These are phyloP conservation scores for Annulohypoxylon moriforme DNA, from an alignment of 495 filamentous ascomycete species.

Conservation along the genomic window DNA sequence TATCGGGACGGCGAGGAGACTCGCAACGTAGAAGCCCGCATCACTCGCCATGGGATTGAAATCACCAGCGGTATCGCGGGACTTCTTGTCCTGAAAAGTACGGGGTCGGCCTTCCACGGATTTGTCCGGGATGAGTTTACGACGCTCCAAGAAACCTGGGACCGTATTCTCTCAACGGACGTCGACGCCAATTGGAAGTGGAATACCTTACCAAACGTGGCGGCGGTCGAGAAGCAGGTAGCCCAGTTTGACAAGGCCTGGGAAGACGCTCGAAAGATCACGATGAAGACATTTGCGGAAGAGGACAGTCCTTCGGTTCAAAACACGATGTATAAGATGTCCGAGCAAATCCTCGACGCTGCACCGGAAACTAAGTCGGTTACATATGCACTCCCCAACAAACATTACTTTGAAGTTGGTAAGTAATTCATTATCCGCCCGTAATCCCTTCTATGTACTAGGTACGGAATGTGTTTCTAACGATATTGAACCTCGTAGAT, in stretches of 20 bases:
- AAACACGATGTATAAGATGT: constrained; percentile 99
- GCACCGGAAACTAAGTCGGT: constrained; percentile 78
- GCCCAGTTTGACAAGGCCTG: constrained; percentile 82
- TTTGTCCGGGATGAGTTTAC: constrained; percentile 95
- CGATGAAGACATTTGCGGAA: constrained; percentile 90
- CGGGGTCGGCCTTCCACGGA: constrained; percentile 95
- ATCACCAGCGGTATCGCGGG: constrained; percentile 77
- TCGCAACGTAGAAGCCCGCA: constrained; percentile 74
- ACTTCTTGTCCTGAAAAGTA: constrained; percentile 93
- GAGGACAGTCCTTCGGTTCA: constrained; percentile 94
- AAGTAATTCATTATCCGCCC: constrained; percentile 50
- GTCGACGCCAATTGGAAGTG: constrained; percentile 88
- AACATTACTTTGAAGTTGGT: constrained; percentile 99
- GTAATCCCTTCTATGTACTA: neutral
- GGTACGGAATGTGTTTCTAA: constrained; percentile 7
- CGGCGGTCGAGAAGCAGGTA: constrained; percentile 72
- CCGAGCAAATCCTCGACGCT: constrained; percentile 81
- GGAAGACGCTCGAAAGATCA: constrained; percentile 79
- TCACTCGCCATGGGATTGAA: constrained; percentile 71
- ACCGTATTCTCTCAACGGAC: constrained; percentile 93
- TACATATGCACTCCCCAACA: constrained; percentile 91
- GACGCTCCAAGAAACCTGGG: constrained; percentile 87
- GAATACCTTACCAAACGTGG: constrained; percentile 73
- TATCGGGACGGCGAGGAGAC: constrained; percentile 89
- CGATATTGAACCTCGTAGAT: constrained; percentile 63